Base-by-base conservation (phyloP, 2,329 filamentous ascomycete species). In the Penicillium palitans region DNA sequence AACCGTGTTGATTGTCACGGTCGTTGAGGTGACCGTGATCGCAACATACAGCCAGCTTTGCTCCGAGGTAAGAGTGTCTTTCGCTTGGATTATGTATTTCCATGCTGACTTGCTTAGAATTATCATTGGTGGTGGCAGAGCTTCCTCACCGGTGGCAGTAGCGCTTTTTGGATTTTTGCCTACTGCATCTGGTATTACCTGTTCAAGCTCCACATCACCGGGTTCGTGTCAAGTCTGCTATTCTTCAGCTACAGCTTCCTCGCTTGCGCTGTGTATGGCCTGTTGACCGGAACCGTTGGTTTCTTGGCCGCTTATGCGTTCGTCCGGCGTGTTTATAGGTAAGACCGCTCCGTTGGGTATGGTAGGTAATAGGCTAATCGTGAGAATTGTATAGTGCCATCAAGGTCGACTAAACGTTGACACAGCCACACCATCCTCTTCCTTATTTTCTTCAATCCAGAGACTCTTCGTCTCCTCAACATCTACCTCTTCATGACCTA, bases 101-200 rank as follows among this genome's bases (percentile, higher is more conserved):
- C 8, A 29, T 42, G 24, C 59, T 55, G 19, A 60, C 19, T 40
- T 21, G 49, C 27, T 9, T 49, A 85, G 82, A 92, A 96, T 74
- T 89, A 95, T 76, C 84, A 91, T 72, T 96, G 91, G 91, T 95
- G 90, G 90, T 96, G 91, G 91, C 89, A 90, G 73, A 91, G 89
- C 52, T 95, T 96, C 78, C 76, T 90, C 49, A 84, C 92, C 9
- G 91, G 91, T 45, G 89, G 88, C 48, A 86, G 87, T 66, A 91
- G 87, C 66, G 85, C 89, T 7, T 74, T 91, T 60, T 96, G 91
- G 90, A 85, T 96, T 39, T 95, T 93, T 71, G 72, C 85, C 39
- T 96, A 95, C 78, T 90, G 89, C 72, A 79, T 88, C 50, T 96
- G 90, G 87, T 96, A 93, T 78, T 96, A 91, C 76, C 83, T 87